Base-by-base conservation (phyloP, 306 rosid species). In the Elaeagnus macrophylla region DNA sequence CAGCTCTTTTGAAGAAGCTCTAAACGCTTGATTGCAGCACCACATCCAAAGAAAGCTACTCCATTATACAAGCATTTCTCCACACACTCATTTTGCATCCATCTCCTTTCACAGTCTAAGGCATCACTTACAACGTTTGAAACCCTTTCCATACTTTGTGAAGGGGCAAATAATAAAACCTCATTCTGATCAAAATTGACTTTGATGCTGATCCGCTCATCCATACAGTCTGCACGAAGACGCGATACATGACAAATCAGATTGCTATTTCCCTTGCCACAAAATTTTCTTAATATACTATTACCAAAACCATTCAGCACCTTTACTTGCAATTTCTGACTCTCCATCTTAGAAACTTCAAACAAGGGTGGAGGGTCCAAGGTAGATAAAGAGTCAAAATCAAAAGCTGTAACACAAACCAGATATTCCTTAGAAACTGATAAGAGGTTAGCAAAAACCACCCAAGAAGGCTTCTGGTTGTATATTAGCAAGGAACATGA, bases 21-120 rank as follows among this genome's bases (percentile, higher is more conserved):
- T 75, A 91, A 67, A 79, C 87, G 93, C 82, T 77, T 87, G 77
- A 91, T 84, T 78, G 73, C 80, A 51, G 82, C 99, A 69, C 99
- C 99, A 47, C 89, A 77, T 59, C 99, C 99, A 72, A 91, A 82
- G 73, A 91, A 66, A 18, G 96, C 96, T 19, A 82, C 59, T 60
- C 95, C 88, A 53, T 69, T 82, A 73, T 80, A 87, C 64, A 91
- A 73, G 65, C 50, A 73, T 68, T 82, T 91, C 66, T 82, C 99
- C 70, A 80, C 44, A 50, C 99, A 91, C 66, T 91, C 99, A 56
- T 76, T 50, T 14, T 12, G 73, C 67, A 91, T 12, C 77, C 72
- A 58, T 61, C 69, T 87, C 52, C 65, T 61, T 70, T 84, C 96
- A 59, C 48, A 67, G 51, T 82, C 89, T 78, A 91, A 53, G 48